Evolutionary conservation across 1,139 yeast genomes (phyloP), one percentile per base, ranked within the genome.

Genomic region (Candida anutae): DNA sequence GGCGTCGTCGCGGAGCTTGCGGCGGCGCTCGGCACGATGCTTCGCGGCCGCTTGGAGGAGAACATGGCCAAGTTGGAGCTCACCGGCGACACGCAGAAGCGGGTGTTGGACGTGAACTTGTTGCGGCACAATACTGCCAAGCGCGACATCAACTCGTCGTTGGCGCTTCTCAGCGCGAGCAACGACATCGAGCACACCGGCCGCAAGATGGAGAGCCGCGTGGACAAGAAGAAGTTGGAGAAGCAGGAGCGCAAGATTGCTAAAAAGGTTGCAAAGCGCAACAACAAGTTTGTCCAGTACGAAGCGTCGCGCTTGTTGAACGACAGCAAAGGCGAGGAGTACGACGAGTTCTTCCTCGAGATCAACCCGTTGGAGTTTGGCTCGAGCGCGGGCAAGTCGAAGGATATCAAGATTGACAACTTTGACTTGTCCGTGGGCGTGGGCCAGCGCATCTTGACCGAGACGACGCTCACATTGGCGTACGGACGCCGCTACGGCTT

Each of bases 241-340:
- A 90, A 90, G 58, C 98, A 95, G 35, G 98, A 90, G 62, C 75
- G 88, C 48, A 90, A 90, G 65, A 88, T 90, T 53, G 96, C 96
- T 21, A 87, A 90, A 49, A 90, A 90, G 58, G 88, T 88, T 40
- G 96, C 95, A 26, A 88, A 90, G 63, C 77, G 96, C 53, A 83
- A 83, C 45, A 82, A 82, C 53, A 77, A 79, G 49, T 83, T 83
- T 46, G 94, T 85, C 44, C 65, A 79, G 46, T 90, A 90, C 55
- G 98, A 90, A 57, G 95, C 96, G 6, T 87, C 96, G 22, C 85
- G 80, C 54, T 69, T 90, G 40, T 69, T 90, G 38, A 71, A 73
- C 40, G 83, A 75, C 28, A 47, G 53, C 41, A 65, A 69, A 32
- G 73, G 69, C 17, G 82, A 78, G 25, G 90, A 87, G 51, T 90